These are phyloP conservation scores for Patellifolia procumbens DNA, from an alignment of 179 eudicot genomes.

Conservation along the genomic window DNA sequence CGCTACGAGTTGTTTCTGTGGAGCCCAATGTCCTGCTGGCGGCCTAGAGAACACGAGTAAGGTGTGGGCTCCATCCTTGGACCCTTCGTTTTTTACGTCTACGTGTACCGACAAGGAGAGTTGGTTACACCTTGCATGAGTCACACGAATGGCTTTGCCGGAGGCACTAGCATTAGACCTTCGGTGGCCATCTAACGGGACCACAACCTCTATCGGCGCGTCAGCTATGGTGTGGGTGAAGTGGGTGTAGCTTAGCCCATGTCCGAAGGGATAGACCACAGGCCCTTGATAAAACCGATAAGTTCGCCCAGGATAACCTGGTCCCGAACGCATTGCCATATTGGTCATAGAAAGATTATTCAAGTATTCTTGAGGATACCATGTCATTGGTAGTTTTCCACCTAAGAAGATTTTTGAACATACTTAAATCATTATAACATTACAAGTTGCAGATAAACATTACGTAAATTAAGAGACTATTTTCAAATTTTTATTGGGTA, in stretches of 20 bases:
- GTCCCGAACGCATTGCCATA: slow-evolving; percentile 64
- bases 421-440: too few species aligned
- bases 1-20: slow-evolving; percentile 56
- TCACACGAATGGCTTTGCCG: slow-evolving; percentile 47
- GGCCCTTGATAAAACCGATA: slow-evolving; percentile 67
- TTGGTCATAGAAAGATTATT: slow-evolving; percentile 64
- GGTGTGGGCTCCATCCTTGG: slow-evolving; percentile 55
- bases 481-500: background rate
- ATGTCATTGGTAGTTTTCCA: slow-evolving; percentile 83
- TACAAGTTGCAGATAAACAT: too few species aligned
- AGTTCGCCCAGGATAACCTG: slow-evolving; percentile 58
- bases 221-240: slow-evolving; percentile 45
- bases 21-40: slow-evolving; percentile 52
- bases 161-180: slow-evolving; percentile 28
- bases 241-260: slow-evolving; percentile 59
- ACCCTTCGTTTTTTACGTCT: slow-evolving; percentile 47
- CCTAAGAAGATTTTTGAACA: too few species aligned
- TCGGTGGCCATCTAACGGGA: slow-evolving; percentile 49
- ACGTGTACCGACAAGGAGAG: slow-evolving; percentile 44
- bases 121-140: slow-evolving; percentile 49
- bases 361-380: slow-evolving; percentile 75
- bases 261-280: slow-evolving; percentile 64
- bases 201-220: slow-evolving; percentile 40
- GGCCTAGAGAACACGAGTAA: slow-evolving; percentile 57
- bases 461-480: too few species aligned